These are phyloP conservation scores for Pseudogymnoascus sp. DNA, from an alignment of 2,329 filamentous ascomycete species.

Conservation along the genomic window DNA sequence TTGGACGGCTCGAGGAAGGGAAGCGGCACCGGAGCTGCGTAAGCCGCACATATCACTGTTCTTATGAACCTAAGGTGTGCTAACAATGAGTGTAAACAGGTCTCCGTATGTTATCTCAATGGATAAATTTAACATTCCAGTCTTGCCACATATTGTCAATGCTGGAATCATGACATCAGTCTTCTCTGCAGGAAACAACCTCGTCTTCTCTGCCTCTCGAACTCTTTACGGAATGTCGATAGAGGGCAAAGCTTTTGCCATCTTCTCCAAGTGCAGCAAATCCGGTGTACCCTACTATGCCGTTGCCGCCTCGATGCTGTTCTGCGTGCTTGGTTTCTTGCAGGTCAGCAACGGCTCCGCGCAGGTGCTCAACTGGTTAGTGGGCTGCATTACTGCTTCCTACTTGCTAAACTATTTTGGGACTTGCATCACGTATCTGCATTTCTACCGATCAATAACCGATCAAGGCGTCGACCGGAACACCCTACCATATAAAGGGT, in stretches of 20 bases:
- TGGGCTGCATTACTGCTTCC: constrained; percentile 58
- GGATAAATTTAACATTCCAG: constrained; percentile 54
- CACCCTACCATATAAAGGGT: constrained; percentile 60
- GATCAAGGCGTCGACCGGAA: constrained; percentile 61
- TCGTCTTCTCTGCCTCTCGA: constrained; percentile 58
- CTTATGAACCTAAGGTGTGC: not conserved
- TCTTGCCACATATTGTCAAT: constrained; percentile 60
- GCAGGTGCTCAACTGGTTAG: constrained; percentile 34
- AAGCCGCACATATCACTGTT: not conserved
- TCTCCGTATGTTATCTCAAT: constrained; percentile 48
- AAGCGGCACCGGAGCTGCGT: not conserved
- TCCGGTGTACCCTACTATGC: constrained; percentile 51
- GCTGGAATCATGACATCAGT: constrained; percentile 59
- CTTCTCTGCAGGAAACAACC: constrained; percentile 52
- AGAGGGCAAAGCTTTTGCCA: constrained; percentile 53
- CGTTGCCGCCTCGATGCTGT: constrained; percentile 58
- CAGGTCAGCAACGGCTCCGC: constrained; percentile 45
- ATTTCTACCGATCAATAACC: constrained; percentile 60
- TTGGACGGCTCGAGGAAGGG: constrained; percentile 35
- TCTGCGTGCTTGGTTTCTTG: constrained; percentile 65
- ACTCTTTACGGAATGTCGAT: constrained; percentile 61
- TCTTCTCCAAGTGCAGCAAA: constrained; percentile 53
- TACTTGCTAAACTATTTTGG: constrained; percentile 66
- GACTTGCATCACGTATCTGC: constrained; percentile 62
- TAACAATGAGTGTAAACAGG: constrained; percentile 26